Percentiles rank a stretch among this genome's conserved stretches.
Conservation (phyloP, 2,329 filamentous ascomycete species). For the Grosmannia serpens region DNA sequence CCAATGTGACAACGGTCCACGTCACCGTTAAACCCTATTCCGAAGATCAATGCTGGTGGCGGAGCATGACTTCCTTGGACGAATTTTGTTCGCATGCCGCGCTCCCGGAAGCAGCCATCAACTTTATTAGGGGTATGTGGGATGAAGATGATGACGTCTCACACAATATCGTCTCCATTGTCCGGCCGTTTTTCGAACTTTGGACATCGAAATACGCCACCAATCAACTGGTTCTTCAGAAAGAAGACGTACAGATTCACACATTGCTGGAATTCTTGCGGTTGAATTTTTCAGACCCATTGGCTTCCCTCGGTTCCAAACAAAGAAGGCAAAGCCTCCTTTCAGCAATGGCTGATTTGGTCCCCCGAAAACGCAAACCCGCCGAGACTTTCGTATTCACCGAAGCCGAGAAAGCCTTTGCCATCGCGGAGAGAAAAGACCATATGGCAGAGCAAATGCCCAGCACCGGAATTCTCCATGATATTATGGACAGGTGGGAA, state of each 20-base stretch:
- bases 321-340: too few species aligned
- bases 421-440: background rate
- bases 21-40: background rate
- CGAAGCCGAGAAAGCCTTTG: background rate
- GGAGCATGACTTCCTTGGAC: background rate
- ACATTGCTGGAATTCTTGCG: too few species aligned
- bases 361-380: too few species aligned
- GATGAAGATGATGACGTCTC: background rate
- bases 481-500: background rate
- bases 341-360: too few species aligned
- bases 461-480: background rate
- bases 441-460: background rate
- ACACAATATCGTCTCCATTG: background rate
- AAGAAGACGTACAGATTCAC: too few species aligned
- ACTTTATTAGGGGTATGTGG: background rate
- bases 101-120: background rate
- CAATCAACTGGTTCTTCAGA: too few species aligned
- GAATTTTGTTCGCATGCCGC: background rate
- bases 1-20: too few species aligned
- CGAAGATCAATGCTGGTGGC: background rate
- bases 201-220: too few species aligned
- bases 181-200: background rate
- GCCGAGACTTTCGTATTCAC: background rate
- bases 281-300: too few species aligned
- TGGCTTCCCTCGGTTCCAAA: too few species aligned